Evolutionary conservation across 1,284 basidiomycete genomes (phyloP), one percentile per base, ranked within the genome.

Genomic region (Laetiporus sulphureus): DNA sequence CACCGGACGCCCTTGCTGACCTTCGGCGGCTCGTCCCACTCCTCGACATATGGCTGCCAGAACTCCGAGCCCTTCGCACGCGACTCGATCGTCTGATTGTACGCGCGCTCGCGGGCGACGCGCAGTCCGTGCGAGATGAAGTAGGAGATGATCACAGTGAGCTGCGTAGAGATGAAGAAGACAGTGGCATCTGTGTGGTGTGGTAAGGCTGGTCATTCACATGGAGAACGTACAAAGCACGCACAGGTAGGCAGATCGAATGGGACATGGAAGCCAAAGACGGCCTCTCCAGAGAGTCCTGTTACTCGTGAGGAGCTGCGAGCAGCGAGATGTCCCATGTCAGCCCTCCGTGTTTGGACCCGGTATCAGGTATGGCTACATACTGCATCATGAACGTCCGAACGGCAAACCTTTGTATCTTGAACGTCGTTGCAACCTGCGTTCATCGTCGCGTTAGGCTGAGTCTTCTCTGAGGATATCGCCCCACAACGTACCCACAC

Each of bases 11-110:
- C 48, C 56, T 66, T 52, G 35, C 63, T 55, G 20, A 66, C 60
- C 3, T 55, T 50, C 0, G 90, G 89, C 0, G 89, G 89, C 4
- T 67, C 55, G 15, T 82, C 73, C 86, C 84, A 91, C 64, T 93
- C 91, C 56, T 94, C 90, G 2, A 91, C 78, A 51, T 94, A 94
- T 0, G 84, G 79, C 47, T 74, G 70, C 88, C 88, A 93, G 66
- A 92, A 93, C n/a, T 85, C 79, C 0, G 71, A 63, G 0, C 79
- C 77, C 56, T 93, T 93, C 6, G 81, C 79, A 2, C 90, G 75
- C 2, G 87, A 91, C 15, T 71, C 64, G 21, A 92, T 77, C 0
- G 90, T 92, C 55, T 91, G 79, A 23, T 80, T 77, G 75, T 74
- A 89, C n/a, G 77, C 89, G 7, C 86, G 73, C 29, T 81, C 77